Percentiles rank a stretch among this genome's conserved stretches.
Evolutionary conservation across 148 eudicot genomes (phyloP).

Genomic region (Rhododendron kiyosumense): DNA sequence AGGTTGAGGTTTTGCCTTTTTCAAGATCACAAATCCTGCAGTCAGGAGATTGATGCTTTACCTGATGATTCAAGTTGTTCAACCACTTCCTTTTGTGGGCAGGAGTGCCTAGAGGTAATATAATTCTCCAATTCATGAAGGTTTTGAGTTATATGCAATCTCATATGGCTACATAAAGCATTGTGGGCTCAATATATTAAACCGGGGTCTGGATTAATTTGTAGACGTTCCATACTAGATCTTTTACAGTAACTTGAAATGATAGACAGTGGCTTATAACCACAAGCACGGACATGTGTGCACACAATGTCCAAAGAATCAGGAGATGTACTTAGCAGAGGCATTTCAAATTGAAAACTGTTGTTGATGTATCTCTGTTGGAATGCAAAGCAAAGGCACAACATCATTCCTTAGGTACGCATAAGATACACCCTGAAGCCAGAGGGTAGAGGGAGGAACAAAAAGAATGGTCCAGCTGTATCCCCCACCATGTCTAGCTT

Average conservation of each 20-base stretch:
- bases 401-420: neutral
- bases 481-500: neutral
- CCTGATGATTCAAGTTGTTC: slow-evolving; percentile 26
- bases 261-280: neutral
- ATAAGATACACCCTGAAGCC: neutral
- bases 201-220: neutral
- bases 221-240: neutral
- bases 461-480: neutral
- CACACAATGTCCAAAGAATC: neutral
- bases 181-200: neutral
- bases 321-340: neutral
- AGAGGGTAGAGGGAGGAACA: neutral
- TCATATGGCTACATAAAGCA: neutral
- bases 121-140: neutral
- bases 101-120: slow-evolving; percentile 74
- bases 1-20: slow-evolving; percentile 12
- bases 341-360: neutral
- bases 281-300: neutral
- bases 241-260: neutral
- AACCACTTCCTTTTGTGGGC: slow-evolving; percentile 57
- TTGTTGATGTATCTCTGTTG: neutral
- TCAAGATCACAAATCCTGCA: slow-evolving; percentile 75
- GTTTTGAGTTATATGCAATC: neutral
- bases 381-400: neutral
- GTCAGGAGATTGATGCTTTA: slow-evolving; percentile 36